phyloP scores from a whole-genome alignment of 2,329 filamentous ascomycete genomes.

The Ceratocystis colombiana region DNA sequence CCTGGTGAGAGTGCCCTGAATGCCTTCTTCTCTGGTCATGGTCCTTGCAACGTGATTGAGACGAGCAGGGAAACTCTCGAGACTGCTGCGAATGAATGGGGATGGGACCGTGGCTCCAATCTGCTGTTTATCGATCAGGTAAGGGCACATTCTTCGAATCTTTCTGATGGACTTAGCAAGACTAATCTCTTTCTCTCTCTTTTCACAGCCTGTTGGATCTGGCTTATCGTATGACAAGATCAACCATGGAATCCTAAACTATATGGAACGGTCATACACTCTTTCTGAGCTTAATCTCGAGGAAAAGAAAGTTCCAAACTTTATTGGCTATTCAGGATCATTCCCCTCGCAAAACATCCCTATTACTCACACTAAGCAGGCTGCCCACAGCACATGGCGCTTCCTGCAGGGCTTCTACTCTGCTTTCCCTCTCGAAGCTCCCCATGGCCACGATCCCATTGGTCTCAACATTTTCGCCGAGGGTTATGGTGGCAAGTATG shows the following conservation, averaged over 20 bases:
- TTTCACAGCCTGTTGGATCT: constrained; percentile 50
- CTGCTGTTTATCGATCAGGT: constrained; percentile 48
- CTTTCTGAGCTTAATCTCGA: constrained; percentile 33
- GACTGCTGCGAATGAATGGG: constrained; percentile 51
- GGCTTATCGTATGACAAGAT: constrained; percentile 57
- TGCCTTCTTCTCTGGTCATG: constrained; percentile 52
- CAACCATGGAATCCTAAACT: constrained; percentile 49
- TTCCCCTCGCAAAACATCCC: constrained; percentile 32
- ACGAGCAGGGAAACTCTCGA: constrained; percentile 36
- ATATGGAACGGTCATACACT: constrained; percentile 35
- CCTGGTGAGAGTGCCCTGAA: constrained; percentile 56
- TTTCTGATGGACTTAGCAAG: constrained; percentile 16
- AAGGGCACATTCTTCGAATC: constrained; percentile 31
- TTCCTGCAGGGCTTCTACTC: constrained; percentile 52
- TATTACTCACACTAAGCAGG: constrained; percentile 46
- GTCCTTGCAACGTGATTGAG: constrained; percentile 44
- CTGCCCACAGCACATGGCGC: constrained; percentile 54
- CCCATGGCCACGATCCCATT: background rate
- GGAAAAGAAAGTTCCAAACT: constrained; percentile 31
- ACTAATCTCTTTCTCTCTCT: constrained; percentile 32
- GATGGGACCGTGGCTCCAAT: constrained; percentile 50
- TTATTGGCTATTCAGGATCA: constrained; percentile 27
- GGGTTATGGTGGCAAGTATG: constrained; percentile 62
- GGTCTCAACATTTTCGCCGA: constrained; percentile 55
- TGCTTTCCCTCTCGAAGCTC: constrained; percentile 47